These are phyloP conservation scores for Aspergillus sp. DNA, from an alignment of 2,329 filamentous ascomycete species.

Conservation along the genomic window DNA sequence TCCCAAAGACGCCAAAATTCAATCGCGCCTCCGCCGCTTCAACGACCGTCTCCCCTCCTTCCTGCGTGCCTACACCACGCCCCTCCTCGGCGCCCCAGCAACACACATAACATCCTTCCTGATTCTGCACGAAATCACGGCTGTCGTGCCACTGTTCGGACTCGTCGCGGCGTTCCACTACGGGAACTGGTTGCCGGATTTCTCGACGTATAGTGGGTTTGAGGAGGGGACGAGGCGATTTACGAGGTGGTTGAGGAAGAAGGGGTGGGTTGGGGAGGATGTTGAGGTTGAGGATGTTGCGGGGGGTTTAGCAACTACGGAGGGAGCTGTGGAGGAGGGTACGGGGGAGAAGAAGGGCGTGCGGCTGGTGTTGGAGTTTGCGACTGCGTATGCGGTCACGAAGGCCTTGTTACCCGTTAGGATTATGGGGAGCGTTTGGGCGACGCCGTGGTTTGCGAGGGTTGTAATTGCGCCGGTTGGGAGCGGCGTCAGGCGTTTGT, in stretches of 20 bases:
- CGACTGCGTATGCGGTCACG: slow-evolving; percentile 86
- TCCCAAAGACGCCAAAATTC: slow-evolving; percentile 33
- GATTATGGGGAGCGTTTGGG: slow-evolving; percentile 80
- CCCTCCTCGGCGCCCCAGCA: slow-evolving; percentile 75
- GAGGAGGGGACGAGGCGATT: slow-evolving; percentile 72
- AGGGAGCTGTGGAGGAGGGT: background rate
- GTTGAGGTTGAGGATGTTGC: slow-evolving; percentile 43
- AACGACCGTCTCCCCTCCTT: slow-evolving; percentile 64
- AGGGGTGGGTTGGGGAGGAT: slow-evolving; percentile 72
- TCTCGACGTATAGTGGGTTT: slow-evolving; percentile 41
- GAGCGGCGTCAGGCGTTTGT: slow-evolving; percentile 43
- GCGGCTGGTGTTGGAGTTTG: slow-evolving; percentile 68
- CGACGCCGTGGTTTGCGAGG: slow-evolving; percentile 88
- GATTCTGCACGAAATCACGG: slow-evolving; percentile 89
- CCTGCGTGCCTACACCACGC: slow-evolving; percentile 70
- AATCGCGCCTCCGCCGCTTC: slow-evolving; percentile 39
- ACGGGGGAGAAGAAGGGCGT: slow-evolving; percentile 49
- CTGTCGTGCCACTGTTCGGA: slow-evolving; percentile 76
- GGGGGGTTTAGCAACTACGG: slow-evolving; percentile 27
- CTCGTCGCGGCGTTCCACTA: slow-evolving; percentile 82
- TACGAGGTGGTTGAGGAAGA: slow-evolving; percentile 74
- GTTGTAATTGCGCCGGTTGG: slow-evolving; percentile 59
- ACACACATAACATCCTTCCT: slow-evolving; percentile 86
- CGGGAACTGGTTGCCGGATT: slow-evolving; percentile 70
- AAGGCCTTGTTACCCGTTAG: slow-evolving; percentile 81